phyloP scores from a whole-genome alignment of 495 filamentous ascomycete genomes.

The Trichoderma reesei region DNA sequence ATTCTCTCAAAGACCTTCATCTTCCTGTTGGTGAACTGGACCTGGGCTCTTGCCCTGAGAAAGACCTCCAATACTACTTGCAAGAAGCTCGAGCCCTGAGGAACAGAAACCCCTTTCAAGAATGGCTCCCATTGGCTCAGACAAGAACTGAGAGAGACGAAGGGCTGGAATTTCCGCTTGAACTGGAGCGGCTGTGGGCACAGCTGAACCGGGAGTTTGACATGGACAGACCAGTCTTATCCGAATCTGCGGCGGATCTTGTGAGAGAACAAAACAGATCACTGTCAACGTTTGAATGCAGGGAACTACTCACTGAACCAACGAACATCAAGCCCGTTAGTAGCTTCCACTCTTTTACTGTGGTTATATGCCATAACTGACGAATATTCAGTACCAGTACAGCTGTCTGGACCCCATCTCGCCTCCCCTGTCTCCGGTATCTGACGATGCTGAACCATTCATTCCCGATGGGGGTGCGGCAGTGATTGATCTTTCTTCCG shows the following conservation, averaged over 20 bases:
- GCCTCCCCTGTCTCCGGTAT: conserved; percentile 8
- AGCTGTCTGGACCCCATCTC: neutral
- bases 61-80: neutral
- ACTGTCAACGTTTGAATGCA: neutral
- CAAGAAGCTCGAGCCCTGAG: neutral
- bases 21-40: neutral
- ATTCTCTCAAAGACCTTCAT: neutral
- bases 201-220: neutral
- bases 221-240: neutral
- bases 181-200: neutral
- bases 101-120: neutral
- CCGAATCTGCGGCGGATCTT: neutral
- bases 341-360: neutral
- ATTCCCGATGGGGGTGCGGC: neutral
- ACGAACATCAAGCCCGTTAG: neutral
- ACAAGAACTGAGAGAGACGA: neutral
- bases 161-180: neutral
- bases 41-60: neutral
- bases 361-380: neutral
- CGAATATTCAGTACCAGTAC: neutral
- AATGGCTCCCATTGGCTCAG: conserved; percentile 2
- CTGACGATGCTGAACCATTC: neutral
- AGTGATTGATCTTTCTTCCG: conserved; percentile 2
- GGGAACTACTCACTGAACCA: neutral
- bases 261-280: neutral